Percentiles rank a stretch among this genome's conserved stretches.
Conservation (phyloP, 768 basidiomycete genomes). For the Tulasnella sp. region DNA sequence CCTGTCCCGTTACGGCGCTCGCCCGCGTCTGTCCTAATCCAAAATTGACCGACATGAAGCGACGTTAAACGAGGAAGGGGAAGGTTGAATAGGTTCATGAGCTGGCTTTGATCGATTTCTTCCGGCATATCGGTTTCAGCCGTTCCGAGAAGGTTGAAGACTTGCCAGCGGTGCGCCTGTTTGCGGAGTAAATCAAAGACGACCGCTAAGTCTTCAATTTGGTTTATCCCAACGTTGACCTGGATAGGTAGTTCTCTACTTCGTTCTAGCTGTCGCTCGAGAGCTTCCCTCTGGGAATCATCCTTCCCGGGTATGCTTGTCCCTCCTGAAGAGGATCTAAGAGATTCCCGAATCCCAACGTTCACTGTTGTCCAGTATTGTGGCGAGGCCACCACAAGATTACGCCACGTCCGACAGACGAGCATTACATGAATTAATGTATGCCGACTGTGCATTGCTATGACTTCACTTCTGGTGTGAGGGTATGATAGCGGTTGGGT, state of each 20-base stretch:
- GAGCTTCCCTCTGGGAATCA: too few species aligned
- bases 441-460: background rate
- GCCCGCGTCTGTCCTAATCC: too few species aligned
- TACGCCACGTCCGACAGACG: background rate
- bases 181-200: background rate
- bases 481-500: background rate
- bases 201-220: background rate
- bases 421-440: background rate
- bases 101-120: background rate
- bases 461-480: background rate
- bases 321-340: background rate
- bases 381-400: background rate
- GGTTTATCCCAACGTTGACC: background rate
- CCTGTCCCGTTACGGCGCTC: too few species aligned
- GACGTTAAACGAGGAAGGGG: background rate
- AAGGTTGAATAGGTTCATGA: background rate
- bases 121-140: background rate
- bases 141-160: background rate
- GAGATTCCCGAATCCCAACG: background rate
- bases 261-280: background rate
- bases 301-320: background rate
- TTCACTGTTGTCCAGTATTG: background rate
- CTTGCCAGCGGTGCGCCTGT: background rate
- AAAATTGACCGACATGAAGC: background rate
- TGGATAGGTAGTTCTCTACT: background rate